Percentiles rank a stretch among this genome's conserved stretches.
Evolutionary conservation across 176 grass and related monocot genomes (phyloP).

Genomic region (Rhynchospora pubera): DNA sequence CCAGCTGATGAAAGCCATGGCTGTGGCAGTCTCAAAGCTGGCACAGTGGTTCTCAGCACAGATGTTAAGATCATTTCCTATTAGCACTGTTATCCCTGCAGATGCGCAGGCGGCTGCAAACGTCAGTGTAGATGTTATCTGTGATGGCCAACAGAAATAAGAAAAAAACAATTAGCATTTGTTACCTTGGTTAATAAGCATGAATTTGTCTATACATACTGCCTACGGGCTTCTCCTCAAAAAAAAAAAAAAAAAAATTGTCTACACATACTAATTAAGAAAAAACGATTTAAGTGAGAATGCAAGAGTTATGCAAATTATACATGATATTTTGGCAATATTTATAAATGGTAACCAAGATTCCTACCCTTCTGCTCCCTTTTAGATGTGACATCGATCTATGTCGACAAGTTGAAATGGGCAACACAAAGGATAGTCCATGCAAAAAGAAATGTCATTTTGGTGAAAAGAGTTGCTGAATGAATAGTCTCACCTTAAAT

Average conservation of each 20-base stretch:
- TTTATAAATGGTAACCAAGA: neutral
- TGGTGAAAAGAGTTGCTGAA: neutral
- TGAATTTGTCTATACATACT: neutral
- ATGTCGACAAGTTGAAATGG: neutral
- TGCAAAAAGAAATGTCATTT: neutral
- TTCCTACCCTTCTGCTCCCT: neutral
- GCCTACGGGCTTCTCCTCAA: too few species aligned
- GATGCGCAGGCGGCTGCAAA: conserved; percentile 67
- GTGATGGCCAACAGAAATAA: neutral
- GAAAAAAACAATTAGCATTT: neutral
- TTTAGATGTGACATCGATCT: neutral
- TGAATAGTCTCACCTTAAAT: neutral
- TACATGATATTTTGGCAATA: neutral
- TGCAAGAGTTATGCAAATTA: neutral
- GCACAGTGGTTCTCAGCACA: conserved; percentile 63
- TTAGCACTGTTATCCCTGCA: conserved; percentile 67
- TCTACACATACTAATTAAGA: neutral
- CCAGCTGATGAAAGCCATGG: conserved; percentile 91
- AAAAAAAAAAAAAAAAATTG: too few species aligned
- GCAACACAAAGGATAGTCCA: neutral
- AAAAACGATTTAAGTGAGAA: neutral
- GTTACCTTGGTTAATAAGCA: neutral
- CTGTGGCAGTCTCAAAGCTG: conserved; percentile 53
- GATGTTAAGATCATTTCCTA: conserved; percentile 62
- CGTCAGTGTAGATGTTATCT: conserved; percentile 66